These are phyloP conservation scores for Aschersonia sp. DNA, from an alignment of 2,329 filamentous ascomycete species.

Conservation along the genomic window DNA sequence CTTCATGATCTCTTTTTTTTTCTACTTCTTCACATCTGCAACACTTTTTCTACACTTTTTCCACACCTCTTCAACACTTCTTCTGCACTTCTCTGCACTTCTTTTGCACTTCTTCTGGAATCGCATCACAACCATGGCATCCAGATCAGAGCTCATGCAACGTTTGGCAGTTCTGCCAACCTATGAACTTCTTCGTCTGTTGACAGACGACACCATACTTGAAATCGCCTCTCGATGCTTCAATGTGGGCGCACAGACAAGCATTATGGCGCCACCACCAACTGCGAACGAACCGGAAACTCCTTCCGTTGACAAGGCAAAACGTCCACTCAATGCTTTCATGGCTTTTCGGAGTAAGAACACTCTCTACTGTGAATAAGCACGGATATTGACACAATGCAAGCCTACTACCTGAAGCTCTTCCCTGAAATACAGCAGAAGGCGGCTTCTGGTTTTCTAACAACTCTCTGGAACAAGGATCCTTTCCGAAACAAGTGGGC, in stretches of 20 bases:
- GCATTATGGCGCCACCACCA: background rate
- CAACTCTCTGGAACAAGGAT: conserved; percentile 33
- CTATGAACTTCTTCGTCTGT: conserved; percentile 7
- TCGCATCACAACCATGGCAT: conserved; percentile 6
- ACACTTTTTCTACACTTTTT: too few species aligned
- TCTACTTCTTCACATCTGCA: too few species aligned
- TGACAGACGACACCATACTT: conserved; percentile 9
- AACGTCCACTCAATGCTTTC: conserved; percentile 17
- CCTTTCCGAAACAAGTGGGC: conserved; percentile 35
- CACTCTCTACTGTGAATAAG: background rate
- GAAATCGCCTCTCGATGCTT: conserved; percentile 9
- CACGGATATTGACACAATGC: conserved; percentile 2
- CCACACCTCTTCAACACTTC: too few species aligned
- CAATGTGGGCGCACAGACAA: background rate
- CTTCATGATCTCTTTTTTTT: background rate
- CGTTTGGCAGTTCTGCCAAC: conserved; percentile 5
- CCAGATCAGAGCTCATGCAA: conserved; percentile 7
- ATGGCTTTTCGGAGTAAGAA: conserved; percentile 17
- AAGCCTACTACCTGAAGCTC: conserved; percentile 30
- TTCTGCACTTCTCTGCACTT: too few species aligned
- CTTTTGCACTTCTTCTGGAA: too few species aligned
- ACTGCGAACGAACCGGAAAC: background rate
- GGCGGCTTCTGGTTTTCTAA: conserved; percentile 33
- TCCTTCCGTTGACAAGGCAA: conserved; percentile 6
- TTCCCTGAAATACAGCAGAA: conserved; percentile 35